These are phyloP conservation scores for Quercus phellos DNA, from an alignment of 331 rosid species.

Conservation along the genomic window DNA sequence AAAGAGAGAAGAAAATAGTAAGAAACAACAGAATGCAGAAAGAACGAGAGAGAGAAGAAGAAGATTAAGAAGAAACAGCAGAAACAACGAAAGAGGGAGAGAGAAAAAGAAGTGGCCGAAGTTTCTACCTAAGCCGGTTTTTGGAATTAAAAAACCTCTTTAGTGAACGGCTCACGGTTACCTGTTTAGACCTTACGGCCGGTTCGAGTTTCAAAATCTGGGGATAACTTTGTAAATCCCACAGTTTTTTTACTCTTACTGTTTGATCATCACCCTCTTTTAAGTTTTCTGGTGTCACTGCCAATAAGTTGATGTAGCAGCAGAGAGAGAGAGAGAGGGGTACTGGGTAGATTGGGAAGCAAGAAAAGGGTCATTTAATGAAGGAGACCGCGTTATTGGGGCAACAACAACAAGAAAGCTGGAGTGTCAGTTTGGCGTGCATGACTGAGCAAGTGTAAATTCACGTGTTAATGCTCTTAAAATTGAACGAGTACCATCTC, in stretches of 20 bases:
- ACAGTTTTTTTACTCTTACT: neutral
- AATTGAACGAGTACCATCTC: constrained; percentile 31
- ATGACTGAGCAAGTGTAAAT: constrained; percentile 36
- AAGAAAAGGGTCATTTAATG: constrained; percentile 32
- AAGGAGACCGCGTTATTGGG: constrained; percentile 20
- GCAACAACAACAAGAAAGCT: constrained; percentile 37
- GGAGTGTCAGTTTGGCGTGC: constrained; percentile 84
- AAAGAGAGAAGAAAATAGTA: too few relatives aligned
- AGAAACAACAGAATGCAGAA: too few relatives aligned
- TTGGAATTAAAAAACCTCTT: too few relatives aligned
- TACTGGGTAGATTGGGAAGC: neutral
- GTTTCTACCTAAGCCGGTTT: too few relatives aligned
- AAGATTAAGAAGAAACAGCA: too few relatives aligned
- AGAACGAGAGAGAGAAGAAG: too few relatives aligned
- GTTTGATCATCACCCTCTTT: constrained; percentile 11
- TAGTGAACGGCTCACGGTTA: too few relatives aligned
- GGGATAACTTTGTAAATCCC: neutral
- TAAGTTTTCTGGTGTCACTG: constrained; percentile 1
- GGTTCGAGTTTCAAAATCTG: too few relatives aligned
- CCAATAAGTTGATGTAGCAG: neutral
- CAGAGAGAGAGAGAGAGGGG: neutral
- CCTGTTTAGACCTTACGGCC: too few relatives aligned
- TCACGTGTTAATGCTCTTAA: constrained; percentile 22
- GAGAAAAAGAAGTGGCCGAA: too few relatives aligned
- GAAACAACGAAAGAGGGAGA: too few relatives aligned